A percentile compares a stretch with the other conserved stretches of the same genome.
Evolutionary conservation across 2,329 filamentous ascomycete genomes (phyloP).

Genomic region (Macrophomina pseudophaseolina): DNA sequence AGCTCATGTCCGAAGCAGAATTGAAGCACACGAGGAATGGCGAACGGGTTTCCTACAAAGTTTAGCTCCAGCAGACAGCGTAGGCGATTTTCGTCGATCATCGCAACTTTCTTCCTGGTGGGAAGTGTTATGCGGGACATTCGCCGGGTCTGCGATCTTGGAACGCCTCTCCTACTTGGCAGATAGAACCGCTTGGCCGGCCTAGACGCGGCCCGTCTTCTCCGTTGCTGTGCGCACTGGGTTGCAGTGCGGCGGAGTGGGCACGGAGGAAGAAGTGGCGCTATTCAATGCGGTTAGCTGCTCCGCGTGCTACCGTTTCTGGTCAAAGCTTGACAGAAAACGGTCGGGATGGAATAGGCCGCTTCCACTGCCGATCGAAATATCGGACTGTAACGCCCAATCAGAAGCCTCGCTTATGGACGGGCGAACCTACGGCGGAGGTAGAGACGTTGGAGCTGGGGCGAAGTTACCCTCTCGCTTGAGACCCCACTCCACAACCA

Average conservation of each 20-base stretch:
- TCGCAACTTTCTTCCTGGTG: not conserved
- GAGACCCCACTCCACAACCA: not conserved
- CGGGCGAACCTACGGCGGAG: not conserved
- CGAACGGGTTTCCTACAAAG: not conserved
- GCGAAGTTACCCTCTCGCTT: not conserved
- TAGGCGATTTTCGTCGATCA: not conserved
- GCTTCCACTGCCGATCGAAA: conserved; percentile 5
- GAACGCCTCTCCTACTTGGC: not conserved
- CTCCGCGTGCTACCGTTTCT: not conserved
- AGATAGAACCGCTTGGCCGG: not conserved
- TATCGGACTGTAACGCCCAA: not conserved
- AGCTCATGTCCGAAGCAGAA: not conserved
- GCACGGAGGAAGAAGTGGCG: not conserved
- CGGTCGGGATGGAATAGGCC: not conserved
- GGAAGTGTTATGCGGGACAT: not conserved
- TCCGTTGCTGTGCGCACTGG: not conserved
- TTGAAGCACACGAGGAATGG: not conserved
- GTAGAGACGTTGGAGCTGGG: not conserved
- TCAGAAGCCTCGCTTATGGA: not conserved
- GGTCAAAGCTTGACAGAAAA: conserved; percentile 20
- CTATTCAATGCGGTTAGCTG: not conserved
- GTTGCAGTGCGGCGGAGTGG: conserved; percentile 2
- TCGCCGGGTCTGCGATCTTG: not conserved
- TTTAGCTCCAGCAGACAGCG: not conserved
- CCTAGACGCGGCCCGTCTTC: not conserved